Conservation (phyloP, 257 asterid genomes). For the Nicotiana tabacum region DNA sequence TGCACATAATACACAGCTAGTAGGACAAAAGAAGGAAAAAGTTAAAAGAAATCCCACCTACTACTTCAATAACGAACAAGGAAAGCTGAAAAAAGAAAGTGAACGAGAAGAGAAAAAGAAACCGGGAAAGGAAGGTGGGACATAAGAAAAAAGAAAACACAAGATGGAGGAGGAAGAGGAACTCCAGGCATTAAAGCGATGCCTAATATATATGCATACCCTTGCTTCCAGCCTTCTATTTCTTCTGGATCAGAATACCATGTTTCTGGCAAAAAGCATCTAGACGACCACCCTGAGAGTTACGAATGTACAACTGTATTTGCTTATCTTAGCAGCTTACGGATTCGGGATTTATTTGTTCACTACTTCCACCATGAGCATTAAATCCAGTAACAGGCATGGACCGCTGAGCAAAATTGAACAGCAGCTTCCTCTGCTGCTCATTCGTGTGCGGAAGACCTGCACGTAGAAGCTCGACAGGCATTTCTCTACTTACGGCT, state of each 20-base stretch:
- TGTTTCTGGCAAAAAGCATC: background rate
- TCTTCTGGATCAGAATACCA: background rate
- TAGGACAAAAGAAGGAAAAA: background rate
- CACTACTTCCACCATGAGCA: conserved; percentile 55
- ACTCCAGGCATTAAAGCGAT: conserved; percentile 33
- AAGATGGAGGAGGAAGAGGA: background rate
- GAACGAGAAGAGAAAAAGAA: conserved; percentile 1
- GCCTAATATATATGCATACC: conserved; percentile 23
- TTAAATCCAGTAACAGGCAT: conserved; percentile 67
- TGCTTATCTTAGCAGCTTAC: conserved; percentile 42
- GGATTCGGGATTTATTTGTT: conserved; percentile 57
- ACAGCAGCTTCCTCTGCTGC: conserved; percentile 53
- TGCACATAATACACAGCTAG: conserved; percentile 29
- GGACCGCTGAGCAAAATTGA: conserved; percentile 68
- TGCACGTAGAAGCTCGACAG: conserved; percentile 78
- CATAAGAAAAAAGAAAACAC: no score
- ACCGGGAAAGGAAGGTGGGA: background rate
- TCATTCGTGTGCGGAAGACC: conserved; percentile 86
- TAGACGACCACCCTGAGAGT: background rate
- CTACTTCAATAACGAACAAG: no score
- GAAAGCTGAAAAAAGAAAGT: conserved; percentile 6
- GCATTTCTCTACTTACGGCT: conserved; percentile 79
- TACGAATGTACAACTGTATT: background rate
- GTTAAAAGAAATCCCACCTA: no score
- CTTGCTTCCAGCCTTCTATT: conserved; percentile 19